Conservation (phyloP, 1,139 yeast genomes). For the Pichia sp. region DNA sequence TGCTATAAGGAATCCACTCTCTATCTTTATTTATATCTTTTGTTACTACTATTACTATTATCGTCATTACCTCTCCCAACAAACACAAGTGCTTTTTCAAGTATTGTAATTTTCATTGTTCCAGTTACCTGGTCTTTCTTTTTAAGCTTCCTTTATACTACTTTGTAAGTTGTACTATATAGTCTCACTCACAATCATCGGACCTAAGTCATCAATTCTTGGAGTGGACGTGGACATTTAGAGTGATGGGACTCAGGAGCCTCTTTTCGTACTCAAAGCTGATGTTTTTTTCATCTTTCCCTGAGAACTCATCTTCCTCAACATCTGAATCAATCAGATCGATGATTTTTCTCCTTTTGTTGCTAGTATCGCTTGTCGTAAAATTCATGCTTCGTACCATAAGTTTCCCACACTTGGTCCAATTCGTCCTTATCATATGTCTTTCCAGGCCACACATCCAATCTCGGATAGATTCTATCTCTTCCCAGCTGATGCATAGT, state of each 20-base stretch:
- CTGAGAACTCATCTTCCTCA: conserved; percentile 11
- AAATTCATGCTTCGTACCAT: conserved; percentile 11
- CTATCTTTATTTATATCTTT: conserved; percentile 1
- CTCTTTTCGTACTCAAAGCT: conserved; percentile 22
- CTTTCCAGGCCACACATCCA: conserved; percentile 13
- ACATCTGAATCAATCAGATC: conserved; percentile 9
- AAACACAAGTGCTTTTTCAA: neutral
- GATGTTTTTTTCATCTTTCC: conserved; percentile 16
- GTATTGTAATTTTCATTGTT: neutral
- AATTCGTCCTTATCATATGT: conserved; percentile 4
- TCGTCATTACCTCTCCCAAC: neutral
- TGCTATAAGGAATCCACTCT: conserved; percentile 9
- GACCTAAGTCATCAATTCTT: conserved; percentile 7
- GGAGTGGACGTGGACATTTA: conserved; percentile 28
- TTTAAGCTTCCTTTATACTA: neutral
- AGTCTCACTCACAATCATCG: neutral
- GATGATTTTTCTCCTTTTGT: neutral
- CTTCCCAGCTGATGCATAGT: conserved; percentile 23
- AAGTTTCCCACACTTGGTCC: conserved; percentile 15
- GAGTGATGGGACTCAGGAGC: conserved; percentile 22
- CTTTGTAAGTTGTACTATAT: neutral
- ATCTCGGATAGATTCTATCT: conserved; percentile 18
- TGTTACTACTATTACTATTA: conserved; percentile 1
- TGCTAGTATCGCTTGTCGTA: neutral
- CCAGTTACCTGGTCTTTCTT: neutral